Evolutionary conservation across 768 basidiomycete genomes (phyloP).

Genomic region (Phylloporus sp.): DNA sequence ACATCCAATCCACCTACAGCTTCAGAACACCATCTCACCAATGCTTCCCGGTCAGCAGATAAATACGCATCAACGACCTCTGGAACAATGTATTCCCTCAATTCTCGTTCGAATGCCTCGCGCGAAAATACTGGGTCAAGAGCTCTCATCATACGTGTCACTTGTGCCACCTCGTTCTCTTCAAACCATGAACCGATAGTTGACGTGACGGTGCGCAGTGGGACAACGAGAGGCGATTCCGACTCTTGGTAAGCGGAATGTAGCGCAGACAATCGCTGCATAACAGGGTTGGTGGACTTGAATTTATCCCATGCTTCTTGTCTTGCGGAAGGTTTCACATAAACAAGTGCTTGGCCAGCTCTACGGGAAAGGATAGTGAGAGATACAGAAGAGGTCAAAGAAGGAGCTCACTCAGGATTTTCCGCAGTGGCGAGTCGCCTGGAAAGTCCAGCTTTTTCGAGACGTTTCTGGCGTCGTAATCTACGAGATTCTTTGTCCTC

Average conservation of each 20-base stretch:
- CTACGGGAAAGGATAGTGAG: conserved; percentile 38
- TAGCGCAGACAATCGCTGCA: conserved; percentile 54
- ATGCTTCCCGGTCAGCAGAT: conserved; percentile 79
- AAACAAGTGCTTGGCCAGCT: conserved; percentile 80
- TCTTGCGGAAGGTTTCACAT: conserved; percentile 77
- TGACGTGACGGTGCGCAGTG: conserved; percentile 77
- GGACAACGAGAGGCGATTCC: conserved; percentile 83
- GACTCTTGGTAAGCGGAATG: conserved; percentile 84
- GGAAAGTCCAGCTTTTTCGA: conserved; percentile 79
- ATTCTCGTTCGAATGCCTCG: conserved; percentile 83
- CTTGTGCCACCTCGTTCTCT: conserved; percentile 98
- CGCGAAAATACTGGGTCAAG: conserved; percentile 85
- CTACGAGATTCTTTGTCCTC: conserved; percentile 92
- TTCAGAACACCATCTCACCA: conserved; percentile 92
- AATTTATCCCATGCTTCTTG: conserved; percentile 78
- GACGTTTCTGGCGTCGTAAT: conserved; percentile 69
- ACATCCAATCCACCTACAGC: conserved; percentile 56
- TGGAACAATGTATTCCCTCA: conserved; percentile 95
- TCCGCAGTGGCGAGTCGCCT: conserved; percentile 50
- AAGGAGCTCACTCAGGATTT: conserved; percentile 70
- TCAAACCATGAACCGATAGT: conserved; percentile 90
- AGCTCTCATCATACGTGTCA: conserved; percentile 79
- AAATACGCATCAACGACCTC: conserved; percentile 97
- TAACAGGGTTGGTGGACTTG: conserved; percentile 76
- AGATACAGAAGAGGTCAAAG: not conserved